phyloP scores from a whole-genome alignment of 1,139 yeast genomes.

The Candida dubliniensis region DNA sequence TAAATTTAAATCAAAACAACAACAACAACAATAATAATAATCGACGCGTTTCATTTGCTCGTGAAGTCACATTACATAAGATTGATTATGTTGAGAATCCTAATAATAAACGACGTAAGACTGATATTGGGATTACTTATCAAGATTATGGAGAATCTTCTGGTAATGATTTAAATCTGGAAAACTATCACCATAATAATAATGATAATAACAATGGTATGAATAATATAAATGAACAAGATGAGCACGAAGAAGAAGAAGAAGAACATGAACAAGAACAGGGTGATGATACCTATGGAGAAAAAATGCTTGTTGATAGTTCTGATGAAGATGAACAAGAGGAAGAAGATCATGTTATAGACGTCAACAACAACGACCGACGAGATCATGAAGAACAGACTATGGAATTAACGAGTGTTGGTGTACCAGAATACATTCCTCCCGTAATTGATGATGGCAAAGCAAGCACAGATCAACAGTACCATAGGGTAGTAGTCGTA shows the following conservation, averaged over 20 bases:
- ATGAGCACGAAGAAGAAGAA: not conserved
- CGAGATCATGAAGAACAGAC: slow-evolving; percentile 12
- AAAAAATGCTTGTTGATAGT: slow-evolving; percentile 19
- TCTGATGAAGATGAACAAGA: slow-evolving; percentile 21
- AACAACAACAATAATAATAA: not conserved
- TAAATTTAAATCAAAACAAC: not conserved
- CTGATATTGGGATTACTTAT: slow-evolving; percentile 21
- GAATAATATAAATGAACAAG: not conserved
- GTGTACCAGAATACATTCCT: slow-evolving; percentile 1
- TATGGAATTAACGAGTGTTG: slow-evolving; percentile 17
- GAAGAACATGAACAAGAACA: slow-evolving; percentile 1
- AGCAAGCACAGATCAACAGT: too few relatives aligned
- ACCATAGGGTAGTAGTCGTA: too few relatives aligned
- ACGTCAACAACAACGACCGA: slow-evolving; percentile 7
- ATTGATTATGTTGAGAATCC: slow-evolving; percentile 47
- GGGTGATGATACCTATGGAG: slow-evolving; percentile 10
- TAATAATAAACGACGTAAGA: slow-evolving; percentile 33
- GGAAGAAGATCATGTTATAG: slow-evolving; percentile 16
- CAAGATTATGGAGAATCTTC: too few relatives aligned
- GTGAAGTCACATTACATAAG: slow-evolving; percentile 72
- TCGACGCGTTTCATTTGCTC: slow-evolving; percentile 71
- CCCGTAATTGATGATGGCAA: not conserved
- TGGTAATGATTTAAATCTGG: too few relatives aligned
- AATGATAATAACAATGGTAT: too few relatives aligned
- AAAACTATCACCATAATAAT: too few relatives aligned